Evolutionary conservation across 2,329 filamentous ascomycete genomes (phyloP), one percentile per base, ranked within the genome.

Genomic region (Colletotrichum orbiculare): DNA sequence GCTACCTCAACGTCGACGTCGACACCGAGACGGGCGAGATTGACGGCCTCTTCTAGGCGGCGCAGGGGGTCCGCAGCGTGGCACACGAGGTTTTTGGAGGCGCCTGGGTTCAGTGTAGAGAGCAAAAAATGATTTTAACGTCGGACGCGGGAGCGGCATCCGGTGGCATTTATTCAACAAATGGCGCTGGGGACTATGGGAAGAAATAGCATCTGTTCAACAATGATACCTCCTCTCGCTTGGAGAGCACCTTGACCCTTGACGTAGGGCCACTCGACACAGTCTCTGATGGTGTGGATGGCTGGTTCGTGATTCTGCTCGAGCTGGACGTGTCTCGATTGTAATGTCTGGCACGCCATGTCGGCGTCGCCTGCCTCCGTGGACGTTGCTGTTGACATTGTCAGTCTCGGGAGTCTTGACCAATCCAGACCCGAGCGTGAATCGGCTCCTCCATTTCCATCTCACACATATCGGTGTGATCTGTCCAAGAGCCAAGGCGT

Each of bases 1-100:
- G 96, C 10, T 98, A 98, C 76, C 83, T 98, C 67, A 97, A 97
- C 73, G 94, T 97, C 49, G 95, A 97, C 71, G 90, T 91, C 42
- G 90, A 95, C 72, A 80, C 84, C 6, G 91, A 94, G 82, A 94
- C 91, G n/a, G 92, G 92, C 59, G 91, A 95, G 80, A 93, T 95
- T 69, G 89, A 93, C 64, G 92, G 96, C 6, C 86, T 99, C 61
- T 99, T 98, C 79, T 99, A 93, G 69, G 5, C 39, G 50, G 35
- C 33, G 33, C 8, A 9, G n/a, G n/a, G 8, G 25, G 25, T 25
- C 38, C 35, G 13, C 12, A 41, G 12, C 38, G 33, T 42, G 43
- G 13, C 17, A 46, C n/a, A 45, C 6, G 42, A 17, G 38, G 17
- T 3, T 15, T 10, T 15, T 33, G 10, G 39, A 15, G 62, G 46